Conservation (phyloP, 2,329 filamentous ascomycete species). For the Biscogniauxia marginata region DNA sequence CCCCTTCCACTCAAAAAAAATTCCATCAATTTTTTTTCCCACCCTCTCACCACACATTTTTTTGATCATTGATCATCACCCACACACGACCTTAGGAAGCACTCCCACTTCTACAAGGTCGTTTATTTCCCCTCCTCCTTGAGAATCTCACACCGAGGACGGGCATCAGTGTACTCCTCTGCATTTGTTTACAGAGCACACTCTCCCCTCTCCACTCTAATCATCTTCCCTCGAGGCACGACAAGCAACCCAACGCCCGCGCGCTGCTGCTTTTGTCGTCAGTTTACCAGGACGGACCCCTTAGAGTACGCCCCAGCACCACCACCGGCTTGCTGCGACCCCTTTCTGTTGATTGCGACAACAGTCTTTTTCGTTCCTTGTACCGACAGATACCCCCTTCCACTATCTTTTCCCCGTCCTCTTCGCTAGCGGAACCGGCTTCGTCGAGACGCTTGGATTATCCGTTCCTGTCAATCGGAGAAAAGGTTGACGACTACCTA, state of each 20-base stretch:
- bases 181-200: slow-evolving; percentile 30
- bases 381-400: slow-evolving; percentile 19
- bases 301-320: slow-evolving; percentile 2
- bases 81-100: slow-evolving; percentile 27
- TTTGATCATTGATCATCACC: slow-evolving; percentile 28
- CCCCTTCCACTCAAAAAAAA: slow-evolving; percentile 30
- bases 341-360: slow-evolving; percentile 19
- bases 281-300: slow-evolving; percentile 11
- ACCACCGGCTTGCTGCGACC: slow-evolving; percentile 4
- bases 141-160: slow-evolving; percentile 23
- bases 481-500: slow-evolving; percentile 14
- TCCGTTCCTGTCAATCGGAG: slow-evolving; percentile 15
- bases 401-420: slow-evolving; percentile 5
- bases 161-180: slow-evolving; percentile 26
- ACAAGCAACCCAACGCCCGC: slow-evolving; percentile 20
- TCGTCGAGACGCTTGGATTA: slow-evolving; percentile 10
- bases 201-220: slow-evolving; percentile 22
- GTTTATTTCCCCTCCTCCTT: slow-evolving; percentile 23
- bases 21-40: slow-evolving; percentile 26
- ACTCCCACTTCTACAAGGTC: slow-evolving; percentile 25
- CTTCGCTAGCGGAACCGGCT: neutral
- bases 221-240: slow-evolving; percentile 24
- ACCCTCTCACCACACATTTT: slow-evolving; percentile 26
- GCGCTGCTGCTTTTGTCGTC: slow-evolving; percentile 10
- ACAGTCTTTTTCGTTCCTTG: slow-evolving; percentile 19